Conservation (phyloP, 257 asterid genomes). For the Jacaranda copaia region DNA sequence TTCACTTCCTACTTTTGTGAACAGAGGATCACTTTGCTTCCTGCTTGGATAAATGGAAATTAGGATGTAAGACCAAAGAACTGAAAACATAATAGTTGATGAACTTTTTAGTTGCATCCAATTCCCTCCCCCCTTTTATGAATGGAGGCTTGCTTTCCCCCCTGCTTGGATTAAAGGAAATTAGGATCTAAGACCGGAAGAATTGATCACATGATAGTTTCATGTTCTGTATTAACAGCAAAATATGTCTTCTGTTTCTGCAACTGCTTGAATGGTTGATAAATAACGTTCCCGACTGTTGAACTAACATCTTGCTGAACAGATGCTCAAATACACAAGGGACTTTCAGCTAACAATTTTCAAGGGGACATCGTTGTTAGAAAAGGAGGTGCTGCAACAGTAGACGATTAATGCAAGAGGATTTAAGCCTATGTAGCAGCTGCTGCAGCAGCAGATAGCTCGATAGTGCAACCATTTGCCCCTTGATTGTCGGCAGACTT, state of each 20-base stretch:
- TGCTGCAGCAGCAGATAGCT: background rate
- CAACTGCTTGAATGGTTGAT: conserved; percentile 4
- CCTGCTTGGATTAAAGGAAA: no score
- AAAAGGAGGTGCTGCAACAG: conserved; percentile 71
- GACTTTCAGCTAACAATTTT: conserved; percentile 82
- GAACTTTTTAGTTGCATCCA: background rate
- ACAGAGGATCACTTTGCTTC: no score
- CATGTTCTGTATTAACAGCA: no score
- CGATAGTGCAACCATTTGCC: background rate
- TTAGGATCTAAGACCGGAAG: no score
- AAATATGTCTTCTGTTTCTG: background rate
- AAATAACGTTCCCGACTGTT: conserved; percentile 16
- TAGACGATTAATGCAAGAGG: background rate
- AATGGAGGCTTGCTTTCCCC: no score
- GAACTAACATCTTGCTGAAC: conserved; percentile 23
- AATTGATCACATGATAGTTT: no score
- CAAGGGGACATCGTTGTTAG: conserved; percentile 86
- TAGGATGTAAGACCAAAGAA: no score
- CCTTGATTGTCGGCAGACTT: conserved; percentile 7
- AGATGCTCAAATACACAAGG: conserved; percentile 80
- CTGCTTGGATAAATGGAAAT: no score
- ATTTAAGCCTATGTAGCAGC: background rate
- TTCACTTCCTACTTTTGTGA: no score
- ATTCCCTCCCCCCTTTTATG: no score
- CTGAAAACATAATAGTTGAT: no score